Base-by-base conservation (phyloP, 1,284 basidiomycete genomes). In the Athelia psychrophila region DNA sequence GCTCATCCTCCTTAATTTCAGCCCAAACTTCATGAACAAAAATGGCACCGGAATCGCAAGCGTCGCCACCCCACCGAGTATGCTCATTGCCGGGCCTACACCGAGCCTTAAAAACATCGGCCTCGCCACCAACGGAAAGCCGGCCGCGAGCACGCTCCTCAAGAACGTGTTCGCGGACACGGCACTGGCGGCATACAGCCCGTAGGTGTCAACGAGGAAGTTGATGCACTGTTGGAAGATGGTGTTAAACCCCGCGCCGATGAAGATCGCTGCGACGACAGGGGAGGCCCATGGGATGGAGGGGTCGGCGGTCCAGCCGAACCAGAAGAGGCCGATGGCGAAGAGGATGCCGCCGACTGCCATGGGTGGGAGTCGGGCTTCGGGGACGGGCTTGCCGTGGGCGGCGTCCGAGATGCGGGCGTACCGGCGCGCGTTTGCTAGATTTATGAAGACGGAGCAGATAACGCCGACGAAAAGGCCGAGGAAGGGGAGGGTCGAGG, bases 151-250 rank as follows among this genome's bases (percentile, higher is more conserved):
- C 22, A 46, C 16, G 19, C n/a, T 18, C 6, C 44, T 6, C 22
- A 46, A 9, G 44, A 46, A 46, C 22, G 44, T 46, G 23, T 46
- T 46, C n/a, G 38, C n/a, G 44, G 22, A 57, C 67, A 24, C 20
- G 68, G 66, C 70, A 10, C 71, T 73, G 5, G 75, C 76, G 19
- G 76, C 71, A 55, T 76, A 67, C 36, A 75, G 62, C 2, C 77
- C 73, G 61, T 78, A 80, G 3, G 75, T 63, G 52, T 77, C 75
- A 47, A 79, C 74, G 51, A 79, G 68, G 53, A 81, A 76, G 1
- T 68, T 72, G 55, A 30, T 74, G 73, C 49, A 74, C 71, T 32
- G 46, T 36, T 45, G 59, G 54, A 59, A 59, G 36, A 56, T 59
- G 18, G 58, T 52, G 18, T 58, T 51, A n/a, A 59, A 52, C 5